These are phyloP conservation scores for Neurospora tetraspora DNA, from an alignment of 495 filamentous ascomycete species.

Conservation along the genomic window DNA sequence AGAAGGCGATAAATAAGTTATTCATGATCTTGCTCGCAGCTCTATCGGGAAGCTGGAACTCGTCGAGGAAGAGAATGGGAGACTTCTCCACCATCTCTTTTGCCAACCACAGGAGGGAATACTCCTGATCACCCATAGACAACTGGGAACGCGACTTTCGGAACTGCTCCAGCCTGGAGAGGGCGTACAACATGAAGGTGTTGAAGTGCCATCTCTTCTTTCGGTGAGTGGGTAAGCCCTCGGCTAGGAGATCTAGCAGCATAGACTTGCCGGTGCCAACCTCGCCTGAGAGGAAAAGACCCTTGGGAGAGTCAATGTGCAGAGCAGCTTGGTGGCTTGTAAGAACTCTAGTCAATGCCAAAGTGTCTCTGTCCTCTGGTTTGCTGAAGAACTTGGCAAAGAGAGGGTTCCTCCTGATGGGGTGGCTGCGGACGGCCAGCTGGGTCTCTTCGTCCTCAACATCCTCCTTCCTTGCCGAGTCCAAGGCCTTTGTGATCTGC, in stretches of 20 bases:
- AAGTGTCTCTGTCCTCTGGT: slow-evolving; percentile 31
- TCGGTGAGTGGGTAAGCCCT: slow-evolving; percentile 52
- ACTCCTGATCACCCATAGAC: slow-evolving; percentile 25
- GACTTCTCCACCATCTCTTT: slow-evolving; percentile 55
- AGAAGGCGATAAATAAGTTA: slow-evolving; percentile 61
- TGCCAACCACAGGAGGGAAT: slow-evolving; percentile 55
- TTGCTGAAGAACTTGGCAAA: slow-evolving; percentile 34
- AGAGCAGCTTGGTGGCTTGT: slow-evolving; percentile 55
- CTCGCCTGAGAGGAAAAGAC: slow-evolving; percentile 58
- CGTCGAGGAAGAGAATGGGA: slow-evolving; percentile 63
- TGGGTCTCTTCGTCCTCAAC: slow-evolving; percentile 7
- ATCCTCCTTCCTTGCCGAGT: slow-evolving; percentile 7
- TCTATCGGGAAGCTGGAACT: slow-evolving; percentile 65
- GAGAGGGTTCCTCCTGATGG: slow-evolving; percentile 40
- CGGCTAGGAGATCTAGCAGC: slow-evolving; percentile 59
- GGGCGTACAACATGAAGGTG: slow-evolving; percentile 61
- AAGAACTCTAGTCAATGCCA: slow-evolving; percentile 49
- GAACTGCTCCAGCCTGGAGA: slow-evolving; percentile 51
- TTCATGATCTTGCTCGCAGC: slow-evolving; percentile 60
- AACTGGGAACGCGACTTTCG: slow-evolving; percentile 29
- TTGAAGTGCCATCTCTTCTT: slow-evolving; percentile 68
- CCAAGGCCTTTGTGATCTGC: slow-evolving; percentile 38
- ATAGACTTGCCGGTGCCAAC: slow-evolving; percentile 66
- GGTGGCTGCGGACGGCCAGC: slow-evolving; percentile 34
- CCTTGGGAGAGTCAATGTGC: slow-evolving; percentile 49